Conservation (phyloP, 2,329 filamentous ascomycete species). For the Fusarium beomiforme region DNA sequence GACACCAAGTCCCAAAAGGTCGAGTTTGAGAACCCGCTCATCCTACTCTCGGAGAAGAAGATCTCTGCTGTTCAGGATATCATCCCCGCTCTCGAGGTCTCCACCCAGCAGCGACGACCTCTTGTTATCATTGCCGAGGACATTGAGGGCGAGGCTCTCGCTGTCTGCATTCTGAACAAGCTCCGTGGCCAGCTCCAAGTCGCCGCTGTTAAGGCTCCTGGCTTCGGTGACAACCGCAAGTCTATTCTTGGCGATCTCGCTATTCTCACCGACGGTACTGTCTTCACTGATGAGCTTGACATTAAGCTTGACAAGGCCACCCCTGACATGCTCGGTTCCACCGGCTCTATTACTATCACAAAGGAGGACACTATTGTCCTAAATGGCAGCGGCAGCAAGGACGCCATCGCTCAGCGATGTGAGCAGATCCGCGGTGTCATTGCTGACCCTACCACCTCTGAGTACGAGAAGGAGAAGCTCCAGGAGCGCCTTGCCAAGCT, state of each 20-base stretch:
- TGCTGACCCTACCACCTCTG: constrained; percentile 90
- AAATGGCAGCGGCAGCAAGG: constrained; percentile 96
- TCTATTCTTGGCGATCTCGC: constrained; percentile 97
- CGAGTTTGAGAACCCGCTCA: constrained; percentile 99
- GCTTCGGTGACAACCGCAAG: constrained; percentile 99
- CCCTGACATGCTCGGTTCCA: constrained; percentile 93
- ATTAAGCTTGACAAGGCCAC: constrained; percentile 99
- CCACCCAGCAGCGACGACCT: constrained; percentile 92
- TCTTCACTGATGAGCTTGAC: constrained; percentile 98
- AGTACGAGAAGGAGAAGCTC: constrained; percentile 99
- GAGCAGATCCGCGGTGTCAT: constrained; percentile 99
- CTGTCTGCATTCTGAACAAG: constrained; percentile 99
- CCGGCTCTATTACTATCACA: constrained; percentile 98
- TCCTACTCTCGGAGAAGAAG: constrained; percentile 99
- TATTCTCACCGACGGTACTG: constrained; percentile 94
- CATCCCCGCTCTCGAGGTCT: constrained; percentile 96
- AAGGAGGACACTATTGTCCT: constrained; percentile 99
- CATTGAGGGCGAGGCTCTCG: constrained; percentile 97
- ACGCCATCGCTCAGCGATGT: constrained; percentile 91
- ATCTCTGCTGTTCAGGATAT: constrained; percentile 99
- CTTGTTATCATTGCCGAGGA: constrained; percentile 99
- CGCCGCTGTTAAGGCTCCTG: constrained; percentile 97
- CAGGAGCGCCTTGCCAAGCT: constrained; percentile 99
- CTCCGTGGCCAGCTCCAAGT: constrained; percentile 99
- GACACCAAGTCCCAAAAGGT: constrained; percentile 99